These are phyloP conservation scores for Kwoniella europaea DNA, from an alignment of 768 basidiomycete species.

Conservation along the genomic window DNA sequence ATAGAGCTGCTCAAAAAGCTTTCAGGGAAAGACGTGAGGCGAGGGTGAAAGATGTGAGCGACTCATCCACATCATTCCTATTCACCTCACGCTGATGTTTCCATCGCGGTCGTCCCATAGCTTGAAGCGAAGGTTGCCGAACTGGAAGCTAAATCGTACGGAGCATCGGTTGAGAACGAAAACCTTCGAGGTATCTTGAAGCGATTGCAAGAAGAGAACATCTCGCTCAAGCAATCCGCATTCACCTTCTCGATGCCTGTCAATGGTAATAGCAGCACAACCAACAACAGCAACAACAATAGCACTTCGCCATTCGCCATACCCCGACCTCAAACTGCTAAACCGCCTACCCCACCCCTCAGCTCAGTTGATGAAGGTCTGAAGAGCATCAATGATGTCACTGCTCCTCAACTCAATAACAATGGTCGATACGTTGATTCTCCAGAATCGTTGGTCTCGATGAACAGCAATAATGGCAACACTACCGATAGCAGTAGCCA, in stretches of 20 bases:
- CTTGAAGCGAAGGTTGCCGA: conserved; percentile 88
- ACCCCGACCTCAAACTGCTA: conserved; percentile 17
- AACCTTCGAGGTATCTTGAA: conserved; percentile 84
- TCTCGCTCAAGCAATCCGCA: conserved; percentile 74
- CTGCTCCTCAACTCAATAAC: conserved; percentile 23
- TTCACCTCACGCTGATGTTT: conserved; percentile 16
- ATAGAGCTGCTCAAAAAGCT: conserved; percentile 93
- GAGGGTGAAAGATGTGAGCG: conserved; percentile 89
- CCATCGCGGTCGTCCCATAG: conserved; percentile 58
- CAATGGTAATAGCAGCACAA: conserved; percentile 29
- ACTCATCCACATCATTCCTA: neutral
- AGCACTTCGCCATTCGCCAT: conserved; percentile 8
- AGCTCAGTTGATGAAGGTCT: conserved; percentile 33
- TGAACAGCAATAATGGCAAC: conserved; percentile 21
- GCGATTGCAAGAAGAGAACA: conserved; percentile 84
- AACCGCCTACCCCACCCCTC: conserved; percentile 45
- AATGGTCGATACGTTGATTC: conserved; percentile 23
- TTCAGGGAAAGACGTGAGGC: conserved; percentile 97
- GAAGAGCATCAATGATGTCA: conserved; percentile 37
- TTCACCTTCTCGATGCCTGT: conserved; percentile 84
- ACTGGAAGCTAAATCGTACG: conserved; percentile 80
- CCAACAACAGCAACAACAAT: conserved; percentile 9
- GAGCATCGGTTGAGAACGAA: conserved; percentile 76
- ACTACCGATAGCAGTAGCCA: conserved; percentile 11
- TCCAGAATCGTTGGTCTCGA: conserved; percentile 40